These are phyloP conservation scores for Fusarium austroafricanum DNA, from an alignment of 2,329 filamentous ascomycete genomes.

Conservation along the genomic window DNA sequence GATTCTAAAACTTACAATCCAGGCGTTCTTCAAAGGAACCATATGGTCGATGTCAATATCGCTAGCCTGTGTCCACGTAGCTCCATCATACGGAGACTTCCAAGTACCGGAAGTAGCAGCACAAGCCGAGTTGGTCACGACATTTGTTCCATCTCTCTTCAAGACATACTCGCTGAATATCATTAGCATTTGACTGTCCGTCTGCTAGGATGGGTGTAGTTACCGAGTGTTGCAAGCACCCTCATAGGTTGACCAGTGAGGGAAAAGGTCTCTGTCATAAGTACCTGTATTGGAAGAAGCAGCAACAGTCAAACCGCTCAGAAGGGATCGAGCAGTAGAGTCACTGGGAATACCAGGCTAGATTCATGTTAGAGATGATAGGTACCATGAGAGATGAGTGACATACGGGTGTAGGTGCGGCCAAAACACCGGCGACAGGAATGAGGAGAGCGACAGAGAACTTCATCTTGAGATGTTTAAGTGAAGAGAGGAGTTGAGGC, in stretches of 20 bases:
- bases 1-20: conserved; percentile 66
- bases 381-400: background rate
- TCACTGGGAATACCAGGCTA: conserved; percentile 71
- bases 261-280: conserved; percentile 77
- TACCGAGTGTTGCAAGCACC: conserved; percentile 77
- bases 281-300: conserved; percentile 63
- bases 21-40: conserved; percentile 83
- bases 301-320: conserved; percentile 69
- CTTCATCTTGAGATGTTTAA: conserved; percentile 47
- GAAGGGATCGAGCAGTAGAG: conserved; percentile 66
- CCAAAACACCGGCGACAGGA: conserved; percentile 45
- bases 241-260: conserved; percentile 74
- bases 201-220: background rate
- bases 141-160: conserved; percentile 73
- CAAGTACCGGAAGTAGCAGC: conserved; percentile 74
- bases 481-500: background rate
- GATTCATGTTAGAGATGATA: background rate
- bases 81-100: conserved; percentile 79
- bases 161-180: conserved; percentile 17
- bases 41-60: conserved; percentile 88
- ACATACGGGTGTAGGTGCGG: conserved; percentile 48
- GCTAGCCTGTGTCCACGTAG: conserved; percentile 72
- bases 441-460: conserved; percentile 45
- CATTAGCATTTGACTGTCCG: conserved; percentile 12
- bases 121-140: conserved; percentile 70